These are phyloP conservation scores for Diphasiastrum complanatum DNA, from an alignment of 83 land plant genomes.

Conservation along the genomic window DNA sequence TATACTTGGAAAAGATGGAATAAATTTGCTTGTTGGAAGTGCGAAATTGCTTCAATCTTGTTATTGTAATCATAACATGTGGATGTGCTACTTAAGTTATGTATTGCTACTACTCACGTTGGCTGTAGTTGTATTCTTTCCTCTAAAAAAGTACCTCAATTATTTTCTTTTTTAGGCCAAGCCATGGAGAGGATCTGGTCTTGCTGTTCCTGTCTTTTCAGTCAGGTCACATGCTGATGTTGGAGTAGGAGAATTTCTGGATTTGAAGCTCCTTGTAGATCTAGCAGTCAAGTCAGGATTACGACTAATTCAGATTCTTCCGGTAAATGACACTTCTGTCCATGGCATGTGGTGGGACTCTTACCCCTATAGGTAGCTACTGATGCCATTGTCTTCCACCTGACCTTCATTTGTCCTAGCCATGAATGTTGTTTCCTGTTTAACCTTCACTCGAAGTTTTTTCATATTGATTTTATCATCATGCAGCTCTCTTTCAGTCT, in stretches of 20 bases:
- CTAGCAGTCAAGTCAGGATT: constrained; percentile 73
- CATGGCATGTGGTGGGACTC: constrained; percentile 99
- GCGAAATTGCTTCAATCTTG: too few relatives aligned
- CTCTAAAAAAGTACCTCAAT: neutral
- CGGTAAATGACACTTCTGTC: constrained; percentile 98
- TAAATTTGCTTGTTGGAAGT: too few relatives aligned
- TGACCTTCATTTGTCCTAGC: too few relatives aligned
- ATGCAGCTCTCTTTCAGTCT: constrained; percentile 96
- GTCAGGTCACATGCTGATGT: constrained; percentile 66
- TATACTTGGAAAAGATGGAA: too few relatives aligned
- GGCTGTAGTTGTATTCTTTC: too few relatives aligned
- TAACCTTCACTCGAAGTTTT: neutral
- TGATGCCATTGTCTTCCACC: too few relatives aligned
- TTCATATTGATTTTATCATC: neutral
- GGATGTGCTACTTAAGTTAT: too few relatives aligned
- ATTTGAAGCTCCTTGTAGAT: constrained; percentile 82
- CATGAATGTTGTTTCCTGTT: constrained; percentile 4
- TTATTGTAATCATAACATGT: too few relatives aligned
- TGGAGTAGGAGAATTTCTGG: constrained; percentile 94
- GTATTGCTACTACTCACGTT: too few relatives aligned
- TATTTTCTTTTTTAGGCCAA: constrained; percentile 41
- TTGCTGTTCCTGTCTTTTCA: constrained; percentile 91
- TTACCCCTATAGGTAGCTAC: constrained; percentile 91
- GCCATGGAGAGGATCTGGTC: constrained; percentile 95
- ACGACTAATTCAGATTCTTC: constrained; percentile 84